These are phyloP conservation scores for Achaetomium macrosporum DNA, from an alignment of 2,329 filamentous ascomycete genomes.

Conservation along the genomic window DNA sequence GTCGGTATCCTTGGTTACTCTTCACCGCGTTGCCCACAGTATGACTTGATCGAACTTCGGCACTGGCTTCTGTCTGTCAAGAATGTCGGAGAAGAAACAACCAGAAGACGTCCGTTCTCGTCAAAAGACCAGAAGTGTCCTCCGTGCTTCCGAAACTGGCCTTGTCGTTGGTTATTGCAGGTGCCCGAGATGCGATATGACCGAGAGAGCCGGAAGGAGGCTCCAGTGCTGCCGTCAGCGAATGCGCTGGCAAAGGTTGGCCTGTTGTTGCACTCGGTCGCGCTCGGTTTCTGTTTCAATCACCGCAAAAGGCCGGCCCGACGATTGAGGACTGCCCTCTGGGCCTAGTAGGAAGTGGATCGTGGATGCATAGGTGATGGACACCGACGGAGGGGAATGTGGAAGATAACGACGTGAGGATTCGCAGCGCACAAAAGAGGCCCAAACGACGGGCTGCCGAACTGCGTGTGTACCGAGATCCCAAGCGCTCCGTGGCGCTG, in stretches of 20 bases:
- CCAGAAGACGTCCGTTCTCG: neutral
- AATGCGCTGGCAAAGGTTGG: neutral
- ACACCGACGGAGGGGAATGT: slow-evolving; percentile 14
- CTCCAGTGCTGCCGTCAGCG: slow-evolving; percentile 3
- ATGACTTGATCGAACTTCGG: neutral
- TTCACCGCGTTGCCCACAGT: too few relatives aligned
- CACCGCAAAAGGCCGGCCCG: neutral
- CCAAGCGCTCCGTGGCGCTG: slow-evolving; percentile 14
- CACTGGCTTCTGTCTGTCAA: neutral
- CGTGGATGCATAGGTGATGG: slow-evolving; percentile 20
- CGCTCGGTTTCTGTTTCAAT: neutral
- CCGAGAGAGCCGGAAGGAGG: slow-evolving; percentile 12
- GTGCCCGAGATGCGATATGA: slow-evolving; percentile 14
- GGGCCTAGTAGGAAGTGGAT: slow-evolving; percentile 7
- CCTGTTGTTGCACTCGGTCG: neutral
- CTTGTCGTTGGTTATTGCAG: slow-evolving; percentile 18
- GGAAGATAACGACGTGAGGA: neutral
- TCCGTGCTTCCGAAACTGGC: slow-evolving; percentile 3
- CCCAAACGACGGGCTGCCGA: slow-evolving; percentile 9
- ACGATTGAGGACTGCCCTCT: slow-evolving; percentile 17
- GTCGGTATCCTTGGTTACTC: too few relatives aligned
- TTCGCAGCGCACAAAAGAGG: slow-evolving; percentile 14
- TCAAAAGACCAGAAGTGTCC: neutral
- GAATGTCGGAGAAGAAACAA: slow-evolving; percentile 1
- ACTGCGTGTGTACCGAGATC: slow-evolving; percentile 17